A percentile compares a stretch with the other conserved stretches of the same genome.
These are phyloP conservation scores for Aureobasidium sp. DNA, from an alignment of 2,329 filamentous ascomycete species.

Conservation along the genomic window DNA sequence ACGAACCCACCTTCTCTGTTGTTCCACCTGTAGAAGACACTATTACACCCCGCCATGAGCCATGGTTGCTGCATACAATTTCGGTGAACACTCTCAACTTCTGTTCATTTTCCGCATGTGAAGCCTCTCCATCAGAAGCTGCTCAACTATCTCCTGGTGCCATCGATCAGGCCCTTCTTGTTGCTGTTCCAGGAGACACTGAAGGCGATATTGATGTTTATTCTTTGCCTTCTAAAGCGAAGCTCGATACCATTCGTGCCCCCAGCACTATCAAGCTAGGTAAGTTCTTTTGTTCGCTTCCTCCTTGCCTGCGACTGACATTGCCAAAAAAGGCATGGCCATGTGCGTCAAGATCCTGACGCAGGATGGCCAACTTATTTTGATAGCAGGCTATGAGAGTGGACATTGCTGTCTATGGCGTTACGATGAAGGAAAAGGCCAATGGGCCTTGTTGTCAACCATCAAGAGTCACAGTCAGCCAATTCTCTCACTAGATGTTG, in stretches of 20 bases:
- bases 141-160: background rate
- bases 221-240: slow-evolving; percentile 65
- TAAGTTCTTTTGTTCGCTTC: slow-evolving; percentile 20
- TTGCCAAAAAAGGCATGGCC: slow-evolving; percentile 63
- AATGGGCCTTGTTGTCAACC: slow-evolving; percentile 55
- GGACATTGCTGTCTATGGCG: slow-evolving; percentile 57
- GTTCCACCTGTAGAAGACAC: slow-evolving; percentile 61
- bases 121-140: slow-evolving; percentile 7
- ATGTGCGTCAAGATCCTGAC: slow-evolving; percentile 66
- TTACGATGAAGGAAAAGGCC: slow-evolving; percentile 37
- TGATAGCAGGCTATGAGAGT: slow-evolving; percentile 79
- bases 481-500: slow-evolving; percentile 56
- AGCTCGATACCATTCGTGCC: slow-evolving; percentile 54
- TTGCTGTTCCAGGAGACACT: slow-evolving; percentile 63
- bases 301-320: slow-evolving; percentile 38
- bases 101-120: slow-evolving; percentile 68
- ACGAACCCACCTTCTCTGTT: slow-evolving; percentile 60
- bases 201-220: slow-evolving; percentile 68
- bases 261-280: slow-evolving; percentile 40
- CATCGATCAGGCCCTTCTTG: slow-evolving; percentile 38
- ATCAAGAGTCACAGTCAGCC: slow-evolving; percentile 69
- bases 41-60: slow-evolving; percentile 49
- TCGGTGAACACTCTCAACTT: slow-evolving; percentile 94
- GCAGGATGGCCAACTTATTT: slow-evolving; percentile 43
- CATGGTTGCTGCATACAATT: slow-evolving; percentile 80